Percentiles rank a stretch among this genome's conserved stretches.
phyloP scores from a whole-genome alignment of 129 eudicot genomes.

The Lactuca sativa region DNA sequence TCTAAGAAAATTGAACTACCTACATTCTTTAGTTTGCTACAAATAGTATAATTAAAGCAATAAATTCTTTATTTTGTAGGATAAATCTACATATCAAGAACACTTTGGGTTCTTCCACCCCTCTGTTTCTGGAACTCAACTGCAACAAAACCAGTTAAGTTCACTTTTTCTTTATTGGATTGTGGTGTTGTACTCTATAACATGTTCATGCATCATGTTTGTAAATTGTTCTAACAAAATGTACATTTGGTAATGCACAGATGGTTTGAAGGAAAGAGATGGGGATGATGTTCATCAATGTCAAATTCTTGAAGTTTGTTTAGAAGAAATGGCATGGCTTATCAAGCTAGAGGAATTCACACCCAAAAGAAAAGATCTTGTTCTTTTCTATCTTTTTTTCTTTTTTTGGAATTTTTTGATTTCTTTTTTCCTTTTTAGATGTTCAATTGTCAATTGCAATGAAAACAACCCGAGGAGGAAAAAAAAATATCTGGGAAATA shows the following conservation, averaged over 20 bases:
- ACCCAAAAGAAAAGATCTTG: slow-evolving; percentile 27
- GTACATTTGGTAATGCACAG: slow-evolving; percentile 32
- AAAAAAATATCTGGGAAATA: slow-evolving; percentile 9
- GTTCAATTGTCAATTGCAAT: slow-evolving; percentile 27
- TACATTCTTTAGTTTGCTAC: neutral
- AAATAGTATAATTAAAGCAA: slow-evolving; percentile 16
- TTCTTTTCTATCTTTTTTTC: neutral
- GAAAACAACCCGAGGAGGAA: slow-evolving; percentile 20
- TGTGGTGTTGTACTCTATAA: slow-evolving; percentile 24
- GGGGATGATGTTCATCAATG: slow-evolving; percentile 10
- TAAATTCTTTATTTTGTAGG: slow-evolving; percentile 36
- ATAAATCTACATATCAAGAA: slow-evolving; percentile 46
- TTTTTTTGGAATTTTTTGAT: neutral
- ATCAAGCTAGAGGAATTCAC: slow-evolving; percentile 17
- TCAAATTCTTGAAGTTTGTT: slow-evolving; percentile 8
- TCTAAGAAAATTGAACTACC: neutral
- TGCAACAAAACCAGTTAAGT: slow-evolving; percentile 73
- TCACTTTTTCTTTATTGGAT: slow-evolving; percentile 15
- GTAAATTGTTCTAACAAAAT: slow-evolving; percentile 20
- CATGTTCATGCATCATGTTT: neutral
- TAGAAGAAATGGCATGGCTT: slow-evolving; percentile 17
- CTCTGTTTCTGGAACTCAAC: slow-evolving; percentile 38
- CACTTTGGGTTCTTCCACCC: slow-evolving; percentile 49
- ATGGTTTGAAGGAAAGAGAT: slow-evolving; percentile 38
- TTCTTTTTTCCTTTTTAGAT: neutral